phyloP scores from a whole-genome alignment of 2,329 filamentous ascomycete genomes.

The Cordyceps tenuipes region DNA sequence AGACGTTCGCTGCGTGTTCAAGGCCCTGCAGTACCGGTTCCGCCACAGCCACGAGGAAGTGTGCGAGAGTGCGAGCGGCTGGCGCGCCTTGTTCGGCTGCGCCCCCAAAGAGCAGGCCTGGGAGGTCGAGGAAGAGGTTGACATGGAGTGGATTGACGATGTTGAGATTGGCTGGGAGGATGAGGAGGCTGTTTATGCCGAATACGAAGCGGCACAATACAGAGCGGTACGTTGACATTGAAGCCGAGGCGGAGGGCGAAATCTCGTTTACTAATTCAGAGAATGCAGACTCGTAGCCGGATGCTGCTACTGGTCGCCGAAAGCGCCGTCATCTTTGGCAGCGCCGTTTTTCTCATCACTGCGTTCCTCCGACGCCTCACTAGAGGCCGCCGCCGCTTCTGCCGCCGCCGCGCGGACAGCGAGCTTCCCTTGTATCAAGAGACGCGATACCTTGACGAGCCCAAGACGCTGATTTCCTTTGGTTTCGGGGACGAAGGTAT shows the following conservation, averaged over 20 bases:
- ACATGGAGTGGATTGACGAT: not conserved
- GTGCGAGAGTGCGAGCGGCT: slow-evolving; percentile 14
- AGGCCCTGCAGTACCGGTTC: slow-evolving; percentile 30
- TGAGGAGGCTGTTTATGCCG: not conserved
- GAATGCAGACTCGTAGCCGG: not conserved
- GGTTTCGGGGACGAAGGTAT: not conserved
- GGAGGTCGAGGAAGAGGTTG: not conserved
- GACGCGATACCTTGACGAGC: slow-evolving; percentile 13
- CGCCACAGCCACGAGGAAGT: slow-evolving; percentile 22
- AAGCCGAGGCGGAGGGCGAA: not conserved
- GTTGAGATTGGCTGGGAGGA: not conserved
- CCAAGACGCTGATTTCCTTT: slow-evolving; percentile 7
- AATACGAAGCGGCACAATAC: not conserved
- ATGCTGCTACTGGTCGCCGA: slow-evolving; percentile 17
- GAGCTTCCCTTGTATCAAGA: slow-evolving; percentile 1
- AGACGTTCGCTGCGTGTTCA: slow-evolving; percentile 35
- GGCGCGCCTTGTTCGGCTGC: slow-evolving; percentile 5
- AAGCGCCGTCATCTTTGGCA: slow-evolving; percentile 33
- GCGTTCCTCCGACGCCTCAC: slow-evolving; percentile 13
- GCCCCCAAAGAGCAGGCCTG: not conserved
- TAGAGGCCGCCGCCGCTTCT: slow-evolving; percentile 13
- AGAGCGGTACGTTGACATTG: not conserved
- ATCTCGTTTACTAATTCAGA: not conserved
- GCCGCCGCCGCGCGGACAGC: not conserved
- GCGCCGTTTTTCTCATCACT: slow-evolving; percentile 18